Evolutionary conservation across 352 stramenopile genomes (phyloP).

Genomic region (Phytophthora cryptogea): DNA sequence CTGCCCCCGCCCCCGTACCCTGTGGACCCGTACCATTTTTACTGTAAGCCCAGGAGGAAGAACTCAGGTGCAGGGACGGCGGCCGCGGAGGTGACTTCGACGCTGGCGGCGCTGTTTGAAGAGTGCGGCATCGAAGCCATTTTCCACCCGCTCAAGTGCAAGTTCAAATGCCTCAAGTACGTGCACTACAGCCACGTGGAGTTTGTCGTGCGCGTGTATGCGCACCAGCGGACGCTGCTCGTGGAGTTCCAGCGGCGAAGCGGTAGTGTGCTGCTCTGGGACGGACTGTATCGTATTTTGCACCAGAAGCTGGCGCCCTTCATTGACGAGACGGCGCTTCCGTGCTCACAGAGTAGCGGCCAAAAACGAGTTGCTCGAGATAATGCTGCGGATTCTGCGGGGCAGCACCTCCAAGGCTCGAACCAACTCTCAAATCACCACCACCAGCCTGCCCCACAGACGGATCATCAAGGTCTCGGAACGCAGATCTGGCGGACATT

Average conservation of each 20-base stretch:
- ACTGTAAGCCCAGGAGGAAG: constrained; percentile 43
- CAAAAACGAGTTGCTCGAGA: constrained; percentile 56
- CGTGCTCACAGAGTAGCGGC: constrained; percentile 69
- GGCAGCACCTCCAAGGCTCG: neutral
- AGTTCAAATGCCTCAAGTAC: constrained; percentile 89
- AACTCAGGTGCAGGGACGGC: constrained; percentile 30
- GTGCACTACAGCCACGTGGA: constrained; percentile 85
- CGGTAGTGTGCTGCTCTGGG: constrained; percentile 78
- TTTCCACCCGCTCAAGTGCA: constrained; percentile 77
- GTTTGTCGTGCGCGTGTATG: constrained; percentile 77
- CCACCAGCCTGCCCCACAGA: constrained; percentile 1
- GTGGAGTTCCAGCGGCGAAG: constrained; percentile 80
- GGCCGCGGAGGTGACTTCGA: constrained; percentile 52
- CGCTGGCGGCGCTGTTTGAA: constrained; percentile 41
- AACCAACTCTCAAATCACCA: constrained; percentile 5
- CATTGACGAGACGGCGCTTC: constrained; percentile 49
- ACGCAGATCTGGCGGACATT: constrained; percentile 68
- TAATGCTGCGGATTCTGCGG: constrained; percentile 1
- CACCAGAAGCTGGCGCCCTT: constrained; percentile 59
- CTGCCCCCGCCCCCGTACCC: constrained; percentile 73
- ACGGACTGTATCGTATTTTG: constrained; percentile 77
- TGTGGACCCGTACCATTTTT: constrained; percentile 85
- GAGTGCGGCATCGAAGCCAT: constrained; percentile 71
- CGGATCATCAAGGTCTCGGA: constrained; percentile 51
- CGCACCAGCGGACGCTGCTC: constrained; percentile 47